Base-by-base conservation (phyloP, 2,329 filamentous ascomycete species). In the Colletotrichum higginsianum region DNA sequence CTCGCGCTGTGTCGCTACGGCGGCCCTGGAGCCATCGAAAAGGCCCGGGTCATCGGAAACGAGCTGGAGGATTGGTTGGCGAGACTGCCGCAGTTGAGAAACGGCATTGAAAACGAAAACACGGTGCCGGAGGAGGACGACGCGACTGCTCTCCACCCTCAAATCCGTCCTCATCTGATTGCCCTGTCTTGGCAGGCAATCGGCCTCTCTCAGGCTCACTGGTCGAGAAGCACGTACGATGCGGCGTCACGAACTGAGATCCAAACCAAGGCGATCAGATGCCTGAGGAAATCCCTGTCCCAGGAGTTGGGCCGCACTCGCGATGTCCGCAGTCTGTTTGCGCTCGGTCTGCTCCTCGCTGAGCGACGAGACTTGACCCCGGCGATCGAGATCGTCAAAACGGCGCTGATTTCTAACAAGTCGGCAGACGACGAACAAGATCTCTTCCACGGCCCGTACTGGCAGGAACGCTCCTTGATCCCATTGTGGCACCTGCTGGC, bases 401-500 rank as follows among this genome's bases (percentile, higher is more conserved):
- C 88, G 49, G 94, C 94, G 0, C 84, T 98, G 53, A 86, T 92
- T 53, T 86, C 90, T 4, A 88, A 86, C 55, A 89, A 87, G 72
- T 82, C 84, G 6, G 77, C 84, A 2, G 83, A 83, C 38, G 82
- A 82, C 21, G 82, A 84, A 50, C 84, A 86, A 55, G 81, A 82
- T 53, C 77, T 85, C 4, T 80, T 82, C 50, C 82, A 85, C 61
- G 86, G 86, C 0, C 84, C 84, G 2, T 89, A 87, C 74, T 90
- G 87, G 87, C 87, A 90, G 67, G 91, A 94, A 78, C 86, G 90
- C 57, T 87, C 88, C 8, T 82, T 92, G 44, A 91, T 98, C 30
- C 92, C 95, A 2, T 82, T 98, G 30, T 98, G 96, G 95, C 96
- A 99, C 84, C 86, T 99, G 18, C 87, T 99, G 57, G 92, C 94